phyloP scores from a whole-genome alignment of 2,329 filamentous ascomycete genomes.

The Colletotrichum sp. region DNA sequence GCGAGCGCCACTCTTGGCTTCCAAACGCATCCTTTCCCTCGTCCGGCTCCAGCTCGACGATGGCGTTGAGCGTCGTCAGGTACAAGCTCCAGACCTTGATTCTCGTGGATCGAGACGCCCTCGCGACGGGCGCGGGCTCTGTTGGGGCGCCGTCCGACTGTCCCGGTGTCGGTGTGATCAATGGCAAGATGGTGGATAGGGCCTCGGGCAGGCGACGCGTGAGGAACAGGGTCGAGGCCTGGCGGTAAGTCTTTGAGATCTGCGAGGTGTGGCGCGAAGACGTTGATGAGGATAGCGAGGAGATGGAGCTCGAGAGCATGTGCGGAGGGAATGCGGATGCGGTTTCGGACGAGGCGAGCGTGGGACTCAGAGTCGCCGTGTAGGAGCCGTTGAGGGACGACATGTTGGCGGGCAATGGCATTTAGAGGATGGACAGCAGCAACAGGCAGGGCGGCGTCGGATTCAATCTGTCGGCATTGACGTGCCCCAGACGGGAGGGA shows the following conservation, averaged over 20 bases:
- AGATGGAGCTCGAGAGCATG: constrained; percentile 68
- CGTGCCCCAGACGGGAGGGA: constrained; percentile 7
- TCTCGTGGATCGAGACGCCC: constrained; percentile 79
- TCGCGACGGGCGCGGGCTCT: constrained; percentile 75
- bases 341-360: constrained; percentile 35
- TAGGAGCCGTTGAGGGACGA: constrained; percentile 45
- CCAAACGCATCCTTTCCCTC: constrained; percentile 92
- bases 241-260: constrained; percentile 91
- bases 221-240: constrained; percentile 91
- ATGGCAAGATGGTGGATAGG: constrained; percentile 80
- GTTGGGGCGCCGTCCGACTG: constrained; percentile 48
- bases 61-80: constrained; percentile 88
- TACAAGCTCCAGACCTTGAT: constrained; percentile 99
- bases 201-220: constrained; percentile 93
- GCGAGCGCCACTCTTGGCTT: constrained; percentile 79
- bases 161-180: constrained; percentile 68
- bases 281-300: constrained; percentile 68
- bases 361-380: constrained; percentile 50
- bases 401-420: constrained; percentile 35
- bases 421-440: not conserved
- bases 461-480: constrained; percentile 20
- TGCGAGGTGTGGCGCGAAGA: constrained; percentile 69
- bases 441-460: not conserved
- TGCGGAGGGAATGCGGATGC: constrained; percentile 51
- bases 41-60: constrained; percentile 86